Conservation (phyloP, 441 rosid genomes). For the Pelargonium citronellum region DNA sequence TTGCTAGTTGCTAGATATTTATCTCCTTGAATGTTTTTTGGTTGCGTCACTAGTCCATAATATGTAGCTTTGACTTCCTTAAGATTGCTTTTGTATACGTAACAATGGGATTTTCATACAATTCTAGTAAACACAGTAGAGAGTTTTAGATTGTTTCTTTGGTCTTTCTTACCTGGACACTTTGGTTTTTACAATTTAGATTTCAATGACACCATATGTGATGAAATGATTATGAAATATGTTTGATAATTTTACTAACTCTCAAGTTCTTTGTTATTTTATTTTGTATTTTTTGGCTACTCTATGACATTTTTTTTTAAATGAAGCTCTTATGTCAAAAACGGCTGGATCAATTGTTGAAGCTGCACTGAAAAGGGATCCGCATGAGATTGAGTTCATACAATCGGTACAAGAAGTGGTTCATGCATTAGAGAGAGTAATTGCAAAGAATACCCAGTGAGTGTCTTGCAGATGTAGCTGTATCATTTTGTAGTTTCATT, state of each 20-base stretch:
- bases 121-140: too few species aligned
- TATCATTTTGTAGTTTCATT: constrained; percentile 24
- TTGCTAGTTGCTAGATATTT: too few species aligned
- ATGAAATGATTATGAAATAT: neutral
- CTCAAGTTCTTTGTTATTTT: constrained; percentile 17
- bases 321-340: constrained; percentile 98
- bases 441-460: constrained; percentile 93
- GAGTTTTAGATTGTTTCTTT: too few species aligned
- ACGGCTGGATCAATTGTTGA: constrained; percentile 97
- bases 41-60: too few species aligned
- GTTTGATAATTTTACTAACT: constrained; percentile 11
- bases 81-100: too few species aligned
- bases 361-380: constrained; percentile 86
- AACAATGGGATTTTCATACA: too few species aligned
- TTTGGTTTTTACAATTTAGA: too few species aligned
- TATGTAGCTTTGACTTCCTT: too few species aligned
- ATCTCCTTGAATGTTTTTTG: too few species aligned
- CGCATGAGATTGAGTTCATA: constrained; percentile 86
- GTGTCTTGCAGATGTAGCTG: constrained; percentile 26
- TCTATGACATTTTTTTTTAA: constrained; percentile 5
- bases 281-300: too few species aligned
- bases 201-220: too few species aligned
- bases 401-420: constrained; percentile 93
- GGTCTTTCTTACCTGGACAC: too few species aligned
- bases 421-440: constrained; percentile 96